Evolutionary conservation across 345 rosid species (phyloP), one percentile per base, ranked within the genome.

Genomic region (Capsella bursapastoris): DNA sequence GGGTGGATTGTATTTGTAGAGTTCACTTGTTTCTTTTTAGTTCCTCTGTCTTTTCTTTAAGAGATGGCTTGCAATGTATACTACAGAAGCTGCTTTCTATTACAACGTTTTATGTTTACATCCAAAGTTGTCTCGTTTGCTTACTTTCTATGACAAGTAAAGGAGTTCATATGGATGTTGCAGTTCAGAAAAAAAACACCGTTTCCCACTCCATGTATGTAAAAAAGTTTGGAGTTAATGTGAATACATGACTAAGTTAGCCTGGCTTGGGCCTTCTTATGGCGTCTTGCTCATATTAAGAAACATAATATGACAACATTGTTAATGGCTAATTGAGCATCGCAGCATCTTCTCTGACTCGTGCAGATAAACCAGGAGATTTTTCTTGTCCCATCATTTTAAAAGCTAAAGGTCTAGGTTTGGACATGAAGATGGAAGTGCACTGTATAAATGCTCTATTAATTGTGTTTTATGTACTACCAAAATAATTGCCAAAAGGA

Each of bases 311-410:
- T 50, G 71, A 41, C 57, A 38, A 52, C 25, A 75, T 43, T 31
- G 40, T 40, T 34, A 43, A 75, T 56, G 57, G 41, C 57, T n/a
- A 14, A 58, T 32, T 40, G 22, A 52, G 32, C 56, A 52, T 52
- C 53, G 45, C 12, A 2, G n/a, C 6, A 31, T 18, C 27, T 43
- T 61, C 38, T 44, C 68, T 40, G 70, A 68, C 64, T 25, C 52
- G 3, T 44, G 57, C 79, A 75, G 57, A 52, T 14, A 43, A 22
- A 68, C 6, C 64, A 75, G 55, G 74, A 41, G 63, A 60, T 37
- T 27, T 15, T 14, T 6, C 7, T 34, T 68, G 74, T 68, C 69
- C 49, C 74, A 68, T 45, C 79, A 76, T 76, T 76, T 49, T 58
- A 47, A 7, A 53, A 34, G 5, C 70, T 68, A 18, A 43, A 76